phyloP scores from a whole-genome alignment of 345 rosid species.

The Eucalyptus marginata region DNA sequence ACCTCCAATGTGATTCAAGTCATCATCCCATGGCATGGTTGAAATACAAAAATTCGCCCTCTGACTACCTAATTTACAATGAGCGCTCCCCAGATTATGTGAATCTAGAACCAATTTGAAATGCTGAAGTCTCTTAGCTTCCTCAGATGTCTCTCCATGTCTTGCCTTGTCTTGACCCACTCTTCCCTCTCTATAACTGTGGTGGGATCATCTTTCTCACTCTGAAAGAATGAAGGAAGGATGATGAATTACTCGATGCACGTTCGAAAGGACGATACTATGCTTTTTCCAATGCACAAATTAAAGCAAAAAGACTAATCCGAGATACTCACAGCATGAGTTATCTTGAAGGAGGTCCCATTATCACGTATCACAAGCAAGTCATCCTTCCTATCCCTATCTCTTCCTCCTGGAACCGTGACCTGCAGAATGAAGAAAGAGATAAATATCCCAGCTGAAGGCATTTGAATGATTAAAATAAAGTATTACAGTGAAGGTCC shows the following conservation, averaged over 20 bases:
- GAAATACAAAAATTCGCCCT: background rate
- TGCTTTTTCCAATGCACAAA: background rate
- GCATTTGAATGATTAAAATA: background rate
- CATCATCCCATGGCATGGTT: background rate
- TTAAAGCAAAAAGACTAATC: background rate
- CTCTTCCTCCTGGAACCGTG: constrained; percentile 73
- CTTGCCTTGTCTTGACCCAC: constrained; percentile 62
- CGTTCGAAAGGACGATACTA: background rate
- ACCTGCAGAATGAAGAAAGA: constrained; percentile 30
- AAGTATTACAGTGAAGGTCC: background rate
- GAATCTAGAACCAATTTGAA: constrained; percentile 73
- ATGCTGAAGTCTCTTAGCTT: constrained; percentile 71
- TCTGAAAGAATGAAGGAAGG: constrained; percentile 15
- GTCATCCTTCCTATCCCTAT: constrained; percentile 73
- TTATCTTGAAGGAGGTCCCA: constrained; percentile 73
- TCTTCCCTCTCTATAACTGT: constrained; percentile 80
- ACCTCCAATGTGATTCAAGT: background rate
- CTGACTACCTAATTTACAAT: background rate
- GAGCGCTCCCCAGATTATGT: background rate
- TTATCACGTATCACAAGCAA: constrained; percentile 76
- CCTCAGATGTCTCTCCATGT: constrained; percentile 89
- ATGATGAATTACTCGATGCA: background rate
- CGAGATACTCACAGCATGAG: constrained; percentile 33
- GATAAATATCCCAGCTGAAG: background rate
- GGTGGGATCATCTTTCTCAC: constrained; percentile 62